Conservation (phyloP, 176 grass and related monocot genomes). For the Dendrocalamus sinicus region DNA sequence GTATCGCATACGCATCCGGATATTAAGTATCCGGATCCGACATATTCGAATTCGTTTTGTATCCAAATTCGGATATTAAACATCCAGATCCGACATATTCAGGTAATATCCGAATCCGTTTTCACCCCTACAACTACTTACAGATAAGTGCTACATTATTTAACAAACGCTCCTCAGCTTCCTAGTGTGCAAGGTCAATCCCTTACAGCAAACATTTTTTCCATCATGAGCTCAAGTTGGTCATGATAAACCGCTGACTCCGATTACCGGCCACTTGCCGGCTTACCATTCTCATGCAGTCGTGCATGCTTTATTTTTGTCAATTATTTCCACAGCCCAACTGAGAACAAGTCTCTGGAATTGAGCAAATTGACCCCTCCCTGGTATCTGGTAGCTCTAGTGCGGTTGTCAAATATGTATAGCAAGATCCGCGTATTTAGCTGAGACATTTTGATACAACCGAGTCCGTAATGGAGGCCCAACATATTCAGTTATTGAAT, state of each 20-base stretch:
- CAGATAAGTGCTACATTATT: too few relatives aligned
- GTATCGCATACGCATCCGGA: too few relatives aligned
- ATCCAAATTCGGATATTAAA: too few relatives aligned
- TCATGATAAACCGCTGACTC: background rate
- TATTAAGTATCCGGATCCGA: too few relatives aligned
- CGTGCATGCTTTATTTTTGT: background rate
- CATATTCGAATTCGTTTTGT: too few relatives aligned
- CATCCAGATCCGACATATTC: too few relatives aligned
- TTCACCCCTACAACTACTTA: too few relatives aligned
- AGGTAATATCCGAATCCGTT: too few relatives aligned
- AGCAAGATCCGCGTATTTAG: background rate
- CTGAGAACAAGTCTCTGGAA: conserved; percentile 41
- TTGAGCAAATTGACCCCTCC: background rate
- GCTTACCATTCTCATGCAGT: conserved; percentile 9
- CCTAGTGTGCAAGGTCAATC: too few relatives aligned
- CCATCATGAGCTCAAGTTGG: background rate
- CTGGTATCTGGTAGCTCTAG: conserved; percentile 19
- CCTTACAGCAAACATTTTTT: background rate
- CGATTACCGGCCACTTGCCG: conserved; percentile 21
- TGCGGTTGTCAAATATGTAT: conserved; percentile 33
- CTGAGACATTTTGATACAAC: conserved; percentile 25
- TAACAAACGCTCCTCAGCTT: too few relatives aligned
- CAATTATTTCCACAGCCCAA: background rate
- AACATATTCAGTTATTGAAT: background rate
- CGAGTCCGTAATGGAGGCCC: background rate